Percentiles rank a stretch among this genome's conserved stretches.
phyloP scores from a whole-genome alignment of 2,329 filamentous ascomycete species.

The Fusarium lyarnte region DNA sequence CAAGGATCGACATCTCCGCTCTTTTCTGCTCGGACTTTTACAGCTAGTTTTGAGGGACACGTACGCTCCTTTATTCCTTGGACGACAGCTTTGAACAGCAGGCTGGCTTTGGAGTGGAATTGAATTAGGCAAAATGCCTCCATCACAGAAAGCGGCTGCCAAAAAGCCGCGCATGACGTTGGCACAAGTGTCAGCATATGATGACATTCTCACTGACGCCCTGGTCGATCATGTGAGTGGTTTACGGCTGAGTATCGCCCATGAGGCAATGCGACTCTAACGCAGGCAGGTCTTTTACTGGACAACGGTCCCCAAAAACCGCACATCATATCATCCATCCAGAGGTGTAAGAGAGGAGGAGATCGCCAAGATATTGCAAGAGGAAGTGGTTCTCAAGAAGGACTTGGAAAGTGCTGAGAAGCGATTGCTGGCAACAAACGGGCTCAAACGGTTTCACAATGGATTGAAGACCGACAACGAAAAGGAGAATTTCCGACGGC shows the following conservation, averaged over 20 bases:
- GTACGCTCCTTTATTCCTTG: slow-evolving; percentile 34
- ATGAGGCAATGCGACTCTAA: slow-evolving; percentile 33
- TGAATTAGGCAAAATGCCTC: slow-evolving; percentile 47
- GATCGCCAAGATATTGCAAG: slow-evolving; percentile 68
- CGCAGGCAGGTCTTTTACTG: slow-evolving; percentile 81
- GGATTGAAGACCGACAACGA: slow-evolving; percentile 78
- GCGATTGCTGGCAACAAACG: slow-evolving; percentile 76
- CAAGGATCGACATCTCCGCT: slow-evolving; percentile 21
- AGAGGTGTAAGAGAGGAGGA: slow-evolving; percentile 77
- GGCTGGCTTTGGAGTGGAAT: not conserved
- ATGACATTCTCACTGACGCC: slow-evolving; percentile 94
- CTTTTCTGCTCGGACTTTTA: slow-evolving; percentile 24
- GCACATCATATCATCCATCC: slow-evolving; percentile 83
- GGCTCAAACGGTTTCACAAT: slow-evolving; percentile 76
- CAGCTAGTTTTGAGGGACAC: slow-evolving; percentile 28
- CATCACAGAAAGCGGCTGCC: slow-evolving; percentile 47
- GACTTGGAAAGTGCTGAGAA: slow-evolving; percentile 76
- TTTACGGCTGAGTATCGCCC: slow-evolving; percentile 3
- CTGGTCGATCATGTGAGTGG: slow-evolving; percentile 89
- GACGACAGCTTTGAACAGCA: not conserved
- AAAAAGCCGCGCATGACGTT: slow-evolving; percentile 83
- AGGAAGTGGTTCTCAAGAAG: slow-evolving; percentile 77
- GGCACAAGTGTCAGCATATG: slow-evolving; percentile 88
- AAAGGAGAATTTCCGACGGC: slow-evolving; percentile 84
- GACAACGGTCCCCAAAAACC: slow-evolving; percentile 95